phyloP scores from a whole-genome alignment of 2,329 filamentous ascomycete species.

The Ophiocordyceps polyrhachis-furcata region DNA sequence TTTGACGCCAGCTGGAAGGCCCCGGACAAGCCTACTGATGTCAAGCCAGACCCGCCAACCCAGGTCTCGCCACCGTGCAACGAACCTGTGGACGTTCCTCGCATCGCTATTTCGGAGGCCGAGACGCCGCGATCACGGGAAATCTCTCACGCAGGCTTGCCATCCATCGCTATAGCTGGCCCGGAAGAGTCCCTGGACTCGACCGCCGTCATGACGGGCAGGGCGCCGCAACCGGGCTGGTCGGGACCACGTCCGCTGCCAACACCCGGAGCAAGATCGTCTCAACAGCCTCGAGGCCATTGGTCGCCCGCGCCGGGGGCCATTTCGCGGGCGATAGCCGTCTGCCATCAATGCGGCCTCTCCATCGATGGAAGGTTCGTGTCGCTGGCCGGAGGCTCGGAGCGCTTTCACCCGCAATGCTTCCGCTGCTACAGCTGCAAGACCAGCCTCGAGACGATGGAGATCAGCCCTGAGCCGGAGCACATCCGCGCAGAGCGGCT shows the following conservation, averaged over 20 bases:
- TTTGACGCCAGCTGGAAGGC: conserved; percentile 75
- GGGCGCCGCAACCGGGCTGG: conserved; percentile 11
- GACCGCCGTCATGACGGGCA: conserved; percentile 24
- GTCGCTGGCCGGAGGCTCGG: conserved; percentile 50
- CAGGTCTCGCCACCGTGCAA: conserved; percentile 7
- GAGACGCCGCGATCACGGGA: conserved; percentile 14
- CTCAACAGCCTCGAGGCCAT: conserved; percentile 28
- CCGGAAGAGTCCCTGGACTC: conserved; percentile 12
- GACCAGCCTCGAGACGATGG: conserved; percentile 79
- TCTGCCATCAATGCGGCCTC: conserved; percentile 67
- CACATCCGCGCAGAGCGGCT: conserved; percentile 51
- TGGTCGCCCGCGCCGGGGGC: conserved; percentile 37
- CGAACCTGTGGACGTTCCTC: conserved; percentile 26
- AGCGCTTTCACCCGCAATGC: conserved; percentile 83
- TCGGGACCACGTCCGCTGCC: conserved; percentile 20
- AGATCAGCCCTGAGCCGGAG: conserved; percentile 86
- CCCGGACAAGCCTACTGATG: conserved; percentile 51
- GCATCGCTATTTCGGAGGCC: conserved; percentile 35
- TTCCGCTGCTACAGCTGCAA: conserved; percentile 80
- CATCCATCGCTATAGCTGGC: conserved; percentile 17
- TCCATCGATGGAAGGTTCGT: conserved; percentile 86
- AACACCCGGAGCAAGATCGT: conserved; percentile 21
- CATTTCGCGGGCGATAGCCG: conserved; percentile 39
- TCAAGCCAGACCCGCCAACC: conserved; percentile 22
- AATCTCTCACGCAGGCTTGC: conserved; percentile 12